Percentiles rank a stretch among this genome's conserved stretches.
Conservation (phyloP, 495 filamentous ascomycete species). For the Xylaria venustula region DNA sequence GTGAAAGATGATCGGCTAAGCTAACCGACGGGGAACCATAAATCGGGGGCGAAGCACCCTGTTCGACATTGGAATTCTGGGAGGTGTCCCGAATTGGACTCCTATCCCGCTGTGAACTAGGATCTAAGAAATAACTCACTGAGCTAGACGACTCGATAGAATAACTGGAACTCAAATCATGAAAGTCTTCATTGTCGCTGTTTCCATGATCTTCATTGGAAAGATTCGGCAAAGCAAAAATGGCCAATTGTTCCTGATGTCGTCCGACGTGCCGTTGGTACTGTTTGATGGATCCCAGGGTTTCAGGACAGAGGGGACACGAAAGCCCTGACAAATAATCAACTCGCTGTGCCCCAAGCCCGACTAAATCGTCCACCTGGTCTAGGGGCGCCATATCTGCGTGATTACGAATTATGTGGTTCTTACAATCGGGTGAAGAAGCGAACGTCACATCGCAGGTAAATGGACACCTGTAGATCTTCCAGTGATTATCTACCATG, state of each 20-base stretch:
- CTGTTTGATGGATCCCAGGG: conserved; percentile 8
- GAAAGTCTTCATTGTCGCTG: no score
- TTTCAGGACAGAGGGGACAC: background rate
- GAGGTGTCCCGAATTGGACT: no score
- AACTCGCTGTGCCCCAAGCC: background rate
- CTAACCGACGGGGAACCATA: no score
- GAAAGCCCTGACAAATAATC: background rate
- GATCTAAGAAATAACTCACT: no score
- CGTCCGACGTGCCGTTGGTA: conserved; percentile 31
- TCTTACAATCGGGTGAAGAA: background rate
- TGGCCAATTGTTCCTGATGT: conserved; percentile 33
- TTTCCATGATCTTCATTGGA: no score
- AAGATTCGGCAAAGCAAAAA: conserved; percentile 32
- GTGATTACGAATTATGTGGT: background rate
- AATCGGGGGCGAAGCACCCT: no score
- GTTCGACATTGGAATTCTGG: no score
- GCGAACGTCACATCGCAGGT: background rate
- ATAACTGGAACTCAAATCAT: no score
- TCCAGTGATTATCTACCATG: conserved; percentile 18
- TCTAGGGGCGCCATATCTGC: background rate
- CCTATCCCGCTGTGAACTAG: no score
- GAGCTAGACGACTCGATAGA: no score
- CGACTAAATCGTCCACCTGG: background rate
- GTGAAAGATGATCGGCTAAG: no score
- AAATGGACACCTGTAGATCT: conserved; percentile 1